Conservation (phyloP, 345 rosid genomes). For the Bruguiera sexangula region DNA sequence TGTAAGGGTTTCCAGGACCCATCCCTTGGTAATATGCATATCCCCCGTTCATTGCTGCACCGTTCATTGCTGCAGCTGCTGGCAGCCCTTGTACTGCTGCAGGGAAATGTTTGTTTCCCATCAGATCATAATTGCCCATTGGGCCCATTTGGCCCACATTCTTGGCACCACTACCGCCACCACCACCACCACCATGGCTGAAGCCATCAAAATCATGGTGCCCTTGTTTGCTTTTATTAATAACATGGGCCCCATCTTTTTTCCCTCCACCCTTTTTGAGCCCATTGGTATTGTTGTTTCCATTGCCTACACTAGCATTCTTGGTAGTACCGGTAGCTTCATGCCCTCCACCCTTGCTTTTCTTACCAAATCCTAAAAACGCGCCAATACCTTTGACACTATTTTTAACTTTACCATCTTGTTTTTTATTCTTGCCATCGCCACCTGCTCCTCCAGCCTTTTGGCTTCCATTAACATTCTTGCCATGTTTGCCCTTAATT, state of each 20-base stretch:
- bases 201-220: slow-evolving; percentile 45
- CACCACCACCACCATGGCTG: slow-evolving; percentile 31
- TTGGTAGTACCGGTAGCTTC: slow-evolving; percentile 14
- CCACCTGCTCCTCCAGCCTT: slow-evolving; percentile 27
- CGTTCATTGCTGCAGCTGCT: slow-evolving; percentile 37
- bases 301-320: slow-evolving; percentile 29
- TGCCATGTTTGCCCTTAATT: not conserved
- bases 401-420: slow-evolving; percentile 33
- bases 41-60: slow-evolving; percentile 43
- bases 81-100: slow-evolving; percentile 67
- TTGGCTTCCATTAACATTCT: slow-evolving; percentile 5
- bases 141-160: slow-evolving; percentile 25
- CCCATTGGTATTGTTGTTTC: slow-evolving; percentile 43
- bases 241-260: slow-evolving; percentile 39
- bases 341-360: slow-evolving; percentile 37
- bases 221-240: slow-evolving; percentile 37
- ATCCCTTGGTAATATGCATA: slow-evolving; percentile 37
- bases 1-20: slow-evolving; percentile 40
- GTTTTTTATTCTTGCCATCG: slow-evolving; percentile 13
- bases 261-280: slow-evolving; percentile 54
- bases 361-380: slow-evolving; percentile 40
- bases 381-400: slow-evolving; percentile 40
- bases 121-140: slow-evolving; percentile 36
- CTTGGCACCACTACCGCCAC: slow-evolving; percentile 26
- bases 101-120: slow-evolving; percentile 29